Evolutionary conservation across 2,329 filamentous ascomycete genomes (phyloP), one percentile per base, ranked within the genome.

Genomic region (Colletotrichum orbiculare): DNA sequence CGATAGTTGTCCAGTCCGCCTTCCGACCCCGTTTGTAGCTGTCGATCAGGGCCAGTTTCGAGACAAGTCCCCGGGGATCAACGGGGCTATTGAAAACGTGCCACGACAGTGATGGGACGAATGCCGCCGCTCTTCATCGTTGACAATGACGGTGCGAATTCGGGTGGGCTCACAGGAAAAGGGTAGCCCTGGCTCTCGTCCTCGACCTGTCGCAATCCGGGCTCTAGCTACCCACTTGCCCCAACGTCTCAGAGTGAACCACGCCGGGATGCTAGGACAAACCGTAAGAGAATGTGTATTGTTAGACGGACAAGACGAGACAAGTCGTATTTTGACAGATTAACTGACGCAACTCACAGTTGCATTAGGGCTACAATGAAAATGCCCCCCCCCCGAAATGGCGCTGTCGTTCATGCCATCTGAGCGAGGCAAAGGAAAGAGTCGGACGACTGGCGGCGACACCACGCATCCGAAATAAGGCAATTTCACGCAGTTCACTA

Each of bases 401-500:
- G 45, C 11, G 25, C 8, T 54, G 13, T 49, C 13, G 25, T 45
- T 34, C 46, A 15, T 10, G 38, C 50, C 25, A 11, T 33, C 25
- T 25, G 25, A 25, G 25, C 25, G 47, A 43, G 12, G 17, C 58
- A n/a, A 53, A 17, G 53, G 35, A 57, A 62, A 52, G 34, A 33
- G 48, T 41, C 13, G 47, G 54, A 43, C 12, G 17, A 42, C n/a
- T n/a, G 46, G 52, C 39, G 46, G 45, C 6, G 45, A 54, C 35
- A 53, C n/a, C 13, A 54, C 52, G n/a, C 13, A 53, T 65, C 52
- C 46, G 62, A 65, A 56, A 65, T 65, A 62, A 62, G 62, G 39
- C 53, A 65, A 65, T 65, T 57, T 65, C 58, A 41, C 58, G 13
- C 52, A 35, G 25, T 49, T 48, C 58, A 45, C 52, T 65, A 62